These are phyloP conservation scores for Myxozyma nipponensis DNA, from an alignment of 805 yeast genomes.

Conservation along the genomic window DNA sequence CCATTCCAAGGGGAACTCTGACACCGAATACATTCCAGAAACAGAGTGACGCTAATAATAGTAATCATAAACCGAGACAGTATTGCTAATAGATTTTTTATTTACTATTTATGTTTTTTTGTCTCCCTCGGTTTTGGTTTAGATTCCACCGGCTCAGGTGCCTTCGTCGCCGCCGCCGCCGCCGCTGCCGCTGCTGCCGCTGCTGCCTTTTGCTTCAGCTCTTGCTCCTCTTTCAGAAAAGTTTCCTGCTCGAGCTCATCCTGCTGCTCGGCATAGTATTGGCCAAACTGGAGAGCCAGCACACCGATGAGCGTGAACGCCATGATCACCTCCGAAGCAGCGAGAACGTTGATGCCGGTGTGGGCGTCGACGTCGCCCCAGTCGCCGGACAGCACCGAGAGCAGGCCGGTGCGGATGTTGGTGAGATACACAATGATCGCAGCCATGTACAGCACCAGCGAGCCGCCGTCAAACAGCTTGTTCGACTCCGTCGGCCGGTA, in stretches of 20 bases:
- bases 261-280: conserved; percentile 76
- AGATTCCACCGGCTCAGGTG: background rate
- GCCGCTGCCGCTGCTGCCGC: conserved; percentile 8
- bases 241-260: conserved; percentile 23
- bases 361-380: conserved; percentile 93
- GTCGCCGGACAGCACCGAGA: conserved; percentile 60
- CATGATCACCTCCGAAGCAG: conserved; percentile 79
- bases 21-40: conserved; percentile 16
- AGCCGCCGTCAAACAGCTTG: conserved; percentile 84
- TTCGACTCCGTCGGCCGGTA: conserved; percentile 84
- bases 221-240: background rate
- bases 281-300: conserved; percentile 79
- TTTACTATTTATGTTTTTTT: no score
- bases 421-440: conserved; percentile 78
- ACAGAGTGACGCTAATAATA: conserved; percentile 13
- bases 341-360: conserved; percentile 87
- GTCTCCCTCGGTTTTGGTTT: background rate
- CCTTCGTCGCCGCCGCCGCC: background rate
- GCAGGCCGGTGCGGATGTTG: conserved; percentile 76
- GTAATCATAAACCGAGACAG: no score
- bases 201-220: conserved; percentile 5
- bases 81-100: no score
- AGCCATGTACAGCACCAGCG: conserved; percentile 67
- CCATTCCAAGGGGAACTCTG: conserved; percentile 10
- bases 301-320: conserved; percentile 71